Evolutionary conservation across 2,329 filamentous ascomycete genomes (phyloP).

Genomic region (Epichloe coenophiala): DNA sequence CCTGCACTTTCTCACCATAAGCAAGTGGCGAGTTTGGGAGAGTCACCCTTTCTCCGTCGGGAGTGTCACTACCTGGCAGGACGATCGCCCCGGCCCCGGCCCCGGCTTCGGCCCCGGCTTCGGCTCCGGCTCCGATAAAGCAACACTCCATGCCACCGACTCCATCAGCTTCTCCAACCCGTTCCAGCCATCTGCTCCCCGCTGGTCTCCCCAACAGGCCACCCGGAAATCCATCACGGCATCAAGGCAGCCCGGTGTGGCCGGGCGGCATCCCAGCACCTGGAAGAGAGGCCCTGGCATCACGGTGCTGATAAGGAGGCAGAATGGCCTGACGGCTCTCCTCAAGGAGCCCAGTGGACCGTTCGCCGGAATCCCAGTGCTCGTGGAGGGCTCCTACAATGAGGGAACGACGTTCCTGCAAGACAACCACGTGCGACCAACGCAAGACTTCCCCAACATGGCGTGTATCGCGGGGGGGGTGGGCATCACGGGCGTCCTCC

Average conservation of each 20-base stretch:
- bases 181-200: neutral
- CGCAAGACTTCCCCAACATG: neutral
- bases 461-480: neutral
- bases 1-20: slow-evolving; percentile 17
- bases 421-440: neutral
- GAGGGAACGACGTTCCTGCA: neutral
- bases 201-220: neutral
- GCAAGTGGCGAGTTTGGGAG: slow-evolving; percentile 22
- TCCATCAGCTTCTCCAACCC: neutral
- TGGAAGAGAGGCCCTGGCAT: neutral
- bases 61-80: neutral
- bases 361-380: neutral
- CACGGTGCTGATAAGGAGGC: neutral
- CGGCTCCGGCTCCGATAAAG: neutral
- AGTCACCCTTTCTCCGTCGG: slow-evolving; percentile 18
- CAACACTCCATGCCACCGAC: neutral
- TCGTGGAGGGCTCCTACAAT: neutral
- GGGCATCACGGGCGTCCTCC: neutral
- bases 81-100: neutral
- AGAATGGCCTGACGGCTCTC: neutral
- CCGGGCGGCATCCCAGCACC: neutral
- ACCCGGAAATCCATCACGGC: neutral
- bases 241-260: neutral
- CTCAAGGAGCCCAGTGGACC: neutral
- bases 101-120: too few species aligned